Base-by-base conservation (phyloP, 23 red algal genomes). In the Cyanidium caldarium region DNA sequence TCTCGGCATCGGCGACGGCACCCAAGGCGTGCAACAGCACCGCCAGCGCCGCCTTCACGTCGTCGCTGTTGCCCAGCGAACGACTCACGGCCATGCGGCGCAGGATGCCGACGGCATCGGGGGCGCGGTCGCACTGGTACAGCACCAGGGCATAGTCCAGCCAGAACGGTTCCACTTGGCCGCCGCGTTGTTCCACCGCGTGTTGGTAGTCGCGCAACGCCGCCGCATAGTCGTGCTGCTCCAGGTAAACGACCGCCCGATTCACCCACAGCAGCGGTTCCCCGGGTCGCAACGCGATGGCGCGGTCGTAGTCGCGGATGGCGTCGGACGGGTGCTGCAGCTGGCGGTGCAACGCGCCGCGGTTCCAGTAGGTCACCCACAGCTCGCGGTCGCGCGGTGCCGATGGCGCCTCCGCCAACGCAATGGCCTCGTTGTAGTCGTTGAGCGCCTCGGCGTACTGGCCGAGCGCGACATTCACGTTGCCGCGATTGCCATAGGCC, bases 111-210 rank as follows among this genome's bases (percentile, higher is more conserved):
- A 87, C 37, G 0, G 84, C 70, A 25, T 98, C 92, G 66, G 42
- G 42, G 38, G 68, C 34, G 3, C 80, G 77, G 34, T 68, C 69
- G 46, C 70, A 33, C 42, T 98, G 75, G 42, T 78, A 88, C 19
- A 98, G 72, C 29, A 78, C 73, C 33, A 89, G 41, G 1, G 76
- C 92, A 72, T 98, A 98, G 7, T 82, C 81, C 16, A 85, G 37
- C 92, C 92, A 98, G 38, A 84, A 98, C 34, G 83, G 92, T 16
- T 86, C 69, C 29, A 98, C 92, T 56, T 98, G 75, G 30, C 44
- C 38, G 15, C 73, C 46, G 33, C 82, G 75, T 33, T 68, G 68
- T 16, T 86, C 68, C 5, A 98, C 73, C 2, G 92, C 92, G 0
- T 68, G 69, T 69, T 86, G 69, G 46, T 86, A 98, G 66, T 98